Evolutionary conservation across 2,329 filamentous ascomycete species (phyloP).

Genomic region (Saccharata proteae): DNA sequence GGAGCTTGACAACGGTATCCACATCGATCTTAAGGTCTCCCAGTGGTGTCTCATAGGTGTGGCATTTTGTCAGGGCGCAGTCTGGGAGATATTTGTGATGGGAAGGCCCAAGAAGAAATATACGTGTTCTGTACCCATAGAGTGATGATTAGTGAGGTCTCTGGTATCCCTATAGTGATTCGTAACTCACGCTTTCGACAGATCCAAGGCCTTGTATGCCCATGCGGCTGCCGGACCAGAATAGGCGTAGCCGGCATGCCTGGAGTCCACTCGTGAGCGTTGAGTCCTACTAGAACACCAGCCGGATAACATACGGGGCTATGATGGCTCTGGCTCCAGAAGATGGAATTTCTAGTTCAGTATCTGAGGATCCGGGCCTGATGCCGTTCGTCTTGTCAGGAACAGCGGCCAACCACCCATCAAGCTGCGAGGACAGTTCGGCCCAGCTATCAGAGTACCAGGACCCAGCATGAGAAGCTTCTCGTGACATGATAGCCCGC

Average conservation of each 20-base stretch:
- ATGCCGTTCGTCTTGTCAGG: slow-evolving; percentile 52
- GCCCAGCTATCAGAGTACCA: slow-evolving; percentile 64
- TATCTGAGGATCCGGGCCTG: slow-evolving; percentile 31
- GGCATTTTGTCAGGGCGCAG: slow-evolving; percentile 64
- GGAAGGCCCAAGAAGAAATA: slow-evolving; percentile 88
- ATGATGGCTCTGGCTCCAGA: slow-evolving; percentile 73
- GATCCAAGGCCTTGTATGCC: slow-evolving; percentile 82
- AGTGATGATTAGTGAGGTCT: neutral
- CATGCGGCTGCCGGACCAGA: slow-evolving; percentile 87
- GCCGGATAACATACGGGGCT: slow-evolving; percentile 58
- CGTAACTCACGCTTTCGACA: slow-evolving; percentile 53
- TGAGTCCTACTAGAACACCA: slow-evolving; percentile 2
- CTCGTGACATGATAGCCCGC: too few species aligned
- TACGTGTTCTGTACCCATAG: slow-evolving; percentile 53
- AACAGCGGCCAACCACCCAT: slow-evolving; percentile 61
- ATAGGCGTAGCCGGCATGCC: slow-evolving; percentile 87
- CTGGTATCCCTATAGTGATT: neutral
- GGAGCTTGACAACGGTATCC: slow-evolving; percentile 39
- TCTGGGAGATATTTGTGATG: slow-evolving; percentile 73
- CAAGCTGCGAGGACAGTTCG: slow-evolving; percentile 56
- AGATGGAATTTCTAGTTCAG: slow-evolving; percentile 46
- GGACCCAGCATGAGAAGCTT: slow-evolving; percentile 66
- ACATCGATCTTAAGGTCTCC: slow-evolving; percentile 57
- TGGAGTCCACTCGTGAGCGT: slow-evolving; percentile 30
- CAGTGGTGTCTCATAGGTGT: slow-evolving; percentile 60